These are phyloP conservation scores for Yarrowia porcina DNA, from an alignment of 805 yeast genomes.

Conservation along the genomic window DNA sequence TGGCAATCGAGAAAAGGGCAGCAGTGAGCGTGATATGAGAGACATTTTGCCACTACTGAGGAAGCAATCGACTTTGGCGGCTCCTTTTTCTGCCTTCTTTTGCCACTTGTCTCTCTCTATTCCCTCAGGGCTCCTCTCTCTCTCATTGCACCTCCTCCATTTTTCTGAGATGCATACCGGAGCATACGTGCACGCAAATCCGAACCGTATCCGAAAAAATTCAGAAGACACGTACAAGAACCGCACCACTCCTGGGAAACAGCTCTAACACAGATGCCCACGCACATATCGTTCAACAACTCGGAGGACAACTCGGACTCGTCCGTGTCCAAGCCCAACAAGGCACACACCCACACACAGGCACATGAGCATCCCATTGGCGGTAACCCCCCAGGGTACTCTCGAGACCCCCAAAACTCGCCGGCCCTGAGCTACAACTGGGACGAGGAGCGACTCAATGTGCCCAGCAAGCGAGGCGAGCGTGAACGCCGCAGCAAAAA, in stretches of 20 bases:
- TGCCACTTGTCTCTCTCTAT: too few species aligned
- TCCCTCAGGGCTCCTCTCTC: too few species aligned
- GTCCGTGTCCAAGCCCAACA: slow-evolving; percentile 14
- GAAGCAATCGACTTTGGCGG: too few species aligned
- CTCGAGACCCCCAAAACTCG: background rate
- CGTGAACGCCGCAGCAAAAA: background rate
- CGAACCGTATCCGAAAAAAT: slow-evolving; percentile 10
- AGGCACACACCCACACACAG: slow-evolving; percentile 3
- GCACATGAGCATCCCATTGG: slow-evolving; percentile 15
- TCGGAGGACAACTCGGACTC: slow-evolving; percentile 20
- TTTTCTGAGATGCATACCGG: background rate
- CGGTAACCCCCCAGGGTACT: slow-evolving; percentile 9
- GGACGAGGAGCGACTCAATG: slow-evolving; percentile 23
- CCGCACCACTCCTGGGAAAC: too few species aligned
- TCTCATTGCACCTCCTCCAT: too few species aligned
- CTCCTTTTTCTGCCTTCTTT: too few species aligned
- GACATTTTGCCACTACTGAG: background rate
- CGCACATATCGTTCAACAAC: slow-evolving; percentile 18
- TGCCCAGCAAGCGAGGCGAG: background rate
- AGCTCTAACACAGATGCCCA: slow-evolving; percentile 7
- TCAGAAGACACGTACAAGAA: background rate
- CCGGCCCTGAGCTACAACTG: slow-evolving; percentile 23
- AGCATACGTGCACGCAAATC: background rate
- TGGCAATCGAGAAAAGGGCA: background rate
- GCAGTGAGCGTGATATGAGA: background rate